These are phyloP conservation scores for Massospora cicadina DNA, from an alignment of 371 early-diverging fungal species.

Conservation along the genomic window DNA sequence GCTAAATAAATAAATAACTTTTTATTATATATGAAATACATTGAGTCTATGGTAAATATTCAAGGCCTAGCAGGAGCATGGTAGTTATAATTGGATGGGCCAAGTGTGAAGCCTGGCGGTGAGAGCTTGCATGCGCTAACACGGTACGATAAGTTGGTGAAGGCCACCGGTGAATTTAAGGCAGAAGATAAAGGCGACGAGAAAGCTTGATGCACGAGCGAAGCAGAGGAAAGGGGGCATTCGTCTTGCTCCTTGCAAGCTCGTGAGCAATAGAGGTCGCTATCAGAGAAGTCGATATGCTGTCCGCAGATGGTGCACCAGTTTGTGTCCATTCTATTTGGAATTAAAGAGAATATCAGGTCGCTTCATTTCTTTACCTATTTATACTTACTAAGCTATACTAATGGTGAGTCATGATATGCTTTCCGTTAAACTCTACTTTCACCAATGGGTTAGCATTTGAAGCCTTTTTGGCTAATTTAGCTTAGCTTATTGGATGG, in stretches of 20 bases:
- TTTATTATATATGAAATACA: too few relatives aligned
- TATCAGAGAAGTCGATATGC: conserved; percentile 10
- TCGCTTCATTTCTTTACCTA: too few relatives aligned
- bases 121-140: background rate
- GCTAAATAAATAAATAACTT: too few relatives aligned
- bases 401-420: too few relatives aligned
- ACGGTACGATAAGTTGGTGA: background rate
- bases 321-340: conserved; percentile 11
- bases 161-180: background rate
- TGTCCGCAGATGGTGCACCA: conserved; percentile 12
- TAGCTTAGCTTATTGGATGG: too few relatives aligned
- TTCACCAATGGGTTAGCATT: too few relatives aligned
- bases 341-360: too few relatives aligned
- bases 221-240: background rate
- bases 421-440: too few relatives aligned
- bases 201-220: background rate
- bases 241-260: background rate
- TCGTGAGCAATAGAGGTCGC: conserved; percentile 7
- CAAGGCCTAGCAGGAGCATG: too few relatives aligned
- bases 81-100: background rate
- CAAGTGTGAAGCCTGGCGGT: conserved; percentile 5
- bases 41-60: too few relatives aligned
- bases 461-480: too few relatives aligned
- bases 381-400: too few relatives aligned
- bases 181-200: background rate